Conservation (phyloP, 148 eudicot genomes). For the Polygonum maritimum region DNA sequence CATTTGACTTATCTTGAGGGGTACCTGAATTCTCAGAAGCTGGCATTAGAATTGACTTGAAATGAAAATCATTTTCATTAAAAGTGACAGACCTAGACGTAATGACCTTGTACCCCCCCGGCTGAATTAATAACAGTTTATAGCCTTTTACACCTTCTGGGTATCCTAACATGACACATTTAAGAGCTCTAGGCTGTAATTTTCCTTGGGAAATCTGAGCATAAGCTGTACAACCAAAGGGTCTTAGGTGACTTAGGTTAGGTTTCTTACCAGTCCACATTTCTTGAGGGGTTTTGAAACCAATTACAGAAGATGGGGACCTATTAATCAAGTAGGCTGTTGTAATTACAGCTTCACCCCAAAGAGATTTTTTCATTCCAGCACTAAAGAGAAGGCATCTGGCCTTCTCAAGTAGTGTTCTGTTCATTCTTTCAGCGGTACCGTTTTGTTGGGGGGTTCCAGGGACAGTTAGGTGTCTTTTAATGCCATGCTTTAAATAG, state of each 20-base stretch:
- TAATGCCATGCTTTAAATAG: too few relatives aligned
- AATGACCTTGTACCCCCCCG: background rate
- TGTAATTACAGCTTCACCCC: background rate
- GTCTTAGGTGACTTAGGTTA: background rate
- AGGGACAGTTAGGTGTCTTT: too few relatives aligned
- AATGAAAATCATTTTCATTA: background rate
- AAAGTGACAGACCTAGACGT: background rate
- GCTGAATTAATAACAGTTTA: background rate
- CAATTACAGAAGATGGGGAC: background rate
- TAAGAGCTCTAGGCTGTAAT: background rate
- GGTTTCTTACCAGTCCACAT: background rate
- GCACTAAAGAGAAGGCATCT: background rate
- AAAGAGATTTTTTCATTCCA: background rate
- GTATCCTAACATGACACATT: background rate
- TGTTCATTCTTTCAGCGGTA: background rate
- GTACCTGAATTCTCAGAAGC: background rate
- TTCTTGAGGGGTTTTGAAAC: background rate
- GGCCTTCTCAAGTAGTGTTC: background rate
- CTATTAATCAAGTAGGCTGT: background rate
- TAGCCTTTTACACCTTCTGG: background rate
- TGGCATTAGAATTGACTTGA: background rate
- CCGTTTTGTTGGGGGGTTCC: too few relatives aligned
- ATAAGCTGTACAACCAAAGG: background rate
- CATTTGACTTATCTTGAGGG: background rate
- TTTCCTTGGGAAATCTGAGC: background rate